These are phyloP conservation scores for Berberis vulgaris DNA, from an alignment of 164 flowering plant genomes.

Conservation along the genomic window DNA sequence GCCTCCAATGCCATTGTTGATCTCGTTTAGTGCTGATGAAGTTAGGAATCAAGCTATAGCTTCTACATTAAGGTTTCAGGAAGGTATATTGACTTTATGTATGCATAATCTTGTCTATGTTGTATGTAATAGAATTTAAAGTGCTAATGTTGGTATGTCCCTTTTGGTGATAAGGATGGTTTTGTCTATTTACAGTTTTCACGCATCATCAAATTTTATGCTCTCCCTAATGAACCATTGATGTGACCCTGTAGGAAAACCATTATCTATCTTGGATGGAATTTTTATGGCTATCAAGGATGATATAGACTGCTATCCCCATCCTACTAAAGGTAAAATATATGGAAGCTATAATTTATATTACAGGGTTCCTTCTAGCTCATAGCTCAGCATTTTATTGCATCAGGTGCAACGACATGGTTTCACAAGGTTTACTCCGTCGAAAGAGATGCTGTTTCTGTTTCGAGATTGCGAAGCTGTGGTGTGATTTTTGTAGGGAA, in stretches of 20 bases:
- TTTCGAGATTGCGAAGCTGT: constrained; percentile 75
- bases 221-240: no score
- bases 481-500: constrained; percentile 87
- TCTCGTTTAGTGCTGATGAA: constrained; percentile 64
- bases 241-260: constrained; percentile 45
- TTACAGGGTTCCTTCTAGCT: not conserved
- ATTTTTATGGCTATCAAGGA: constrained; percentile 90
- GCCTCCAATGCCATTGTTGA: constrained; percentile 54
- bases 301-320: constrained; percentile 82
- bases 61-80: constrained; percentile 79
- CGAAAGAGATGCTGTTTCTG: constrained; percentile 64
- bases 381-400: constrained; percentile 6
- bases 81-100: constrained; percentile 38
- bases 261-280: constrained; percentile 85
- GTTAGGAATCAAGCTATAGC: constrained; percentile 87
- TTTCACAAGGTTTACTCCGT: constrained; percentile 62
- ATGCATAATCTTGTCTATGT: not conserved
- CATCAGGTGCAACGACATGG: constrained; percentile 82
- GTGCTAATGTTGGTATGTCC: no score
- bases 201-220: no score
- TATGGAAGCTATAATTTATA: not conserved
- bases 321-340: constrained; percentile 58
- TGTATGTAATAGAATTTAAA: not conserved
- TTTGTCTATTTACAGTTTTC: no score
- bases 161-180: no score